phyloP scores from a whole-genome alignment of 2,329 filamentous ascomycete species.

The Aaosphaeria pasadenensis region DNA sequence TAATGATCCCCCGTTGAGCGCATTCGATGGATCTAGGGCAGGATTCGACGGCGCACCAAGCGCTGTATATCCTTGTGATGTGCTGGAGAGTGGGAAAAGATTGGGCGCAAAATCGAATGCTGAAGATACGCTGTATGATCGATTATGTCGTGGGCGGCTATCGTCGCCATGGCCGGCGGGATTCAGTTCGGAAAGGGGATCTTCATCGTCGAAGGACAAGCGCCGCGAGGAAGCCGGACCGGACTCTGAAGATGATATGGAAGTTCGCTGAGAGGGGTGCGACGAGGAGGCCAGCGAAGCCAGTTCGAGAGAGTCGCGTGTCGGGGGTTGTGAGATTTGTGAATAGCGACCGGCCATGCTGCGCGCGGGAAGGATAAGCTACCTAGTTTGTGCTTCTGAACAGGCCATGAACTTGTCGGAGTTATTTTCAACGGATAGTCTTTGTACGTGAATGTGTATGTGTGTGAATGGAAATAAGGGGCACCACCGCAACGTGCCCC shows the following conservation, averaged over 20 bases:
- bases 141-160: conserved; percentile 47
- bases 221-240: conserved; percentile 90
- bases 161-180: conserved; percentile 48
- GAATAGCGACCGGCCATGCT: conserved; percentile 39
- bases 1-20: conserved; percentile 70
- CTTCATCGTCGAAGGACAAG: conserved; percentile 82
- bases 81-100: conserved; percentile 87
- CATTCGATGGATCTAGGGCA: conserved; percentile 52
- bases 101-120: conserved; percentile 95
- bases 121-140: conserved; percentile 86
- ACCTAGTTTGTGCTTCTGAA: conserved; percentile 7
- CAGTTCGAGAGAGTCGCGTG: conserved; percentile 92
- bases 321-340: conserved; percentile 36
- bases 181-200: conserved; percentile 63
- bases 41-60: conserved; percentile 71
- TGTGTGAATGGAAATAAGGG: background rate
- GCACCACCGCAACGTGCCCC: background rate
- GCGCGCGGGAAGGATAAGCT: conserved; percentile 9
- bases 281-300: conserved; percentile 89
- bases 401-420: background rate
- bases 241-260: conserved; percentile 71
- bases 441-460: too few relatives aligned
- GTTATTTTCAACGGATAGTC: too few relatives aligned
- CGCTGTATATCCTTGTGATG: conserved; percentile 73
- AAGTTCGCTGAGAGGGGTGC: conserved; percentile 61